These are phyloP conservation scores for Quercus tomentella DNA, from an alignment of 331 rosid species.

Conservation along the genomic window DNA sequence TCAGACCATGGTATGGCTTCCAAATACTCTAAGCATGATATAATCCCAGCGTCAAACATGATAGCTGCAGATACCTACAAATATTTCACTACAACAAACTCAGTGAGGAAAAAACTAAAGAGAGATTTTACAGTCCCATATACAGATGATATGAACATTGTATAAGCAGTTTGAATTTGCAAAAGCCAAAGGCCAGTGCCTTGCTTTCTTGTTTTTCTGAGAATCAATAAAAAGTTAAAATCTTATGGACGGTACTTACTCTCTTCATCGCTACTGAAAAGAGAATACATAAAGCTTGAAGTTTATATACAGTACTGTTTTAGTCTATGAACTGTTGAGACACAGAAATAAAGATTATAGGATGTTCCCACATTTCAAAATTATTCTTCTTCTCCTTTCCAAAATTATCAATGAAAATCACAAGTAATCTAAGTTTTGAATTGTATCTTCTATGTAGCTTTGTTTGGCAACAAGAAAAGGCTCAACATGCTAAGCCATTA, in stretches of 20 bases:
- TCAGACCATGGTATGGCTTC: constrained; percentile 89
- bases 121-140: not conserved
- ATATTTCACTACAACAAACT: constrained; percentile 1
- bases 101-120: not conserved
- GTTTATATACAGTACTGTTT: not conserved
- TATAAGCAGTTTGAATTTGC: not conserved
- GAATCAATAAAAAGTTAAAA: not conserved
- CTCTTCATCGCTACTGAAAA: not conserved
- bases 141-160: not conserved
- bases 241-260: not conserved
- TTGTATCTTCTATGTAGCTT: not conserved
- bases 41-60: constrained; percentile 77
- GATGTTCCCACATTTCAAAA: not conserved
- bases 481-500: not conserved
- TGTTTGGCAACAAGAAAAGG: not conserved
- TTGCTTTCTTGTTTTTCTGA: not conserved
- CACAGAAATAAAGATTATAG: not conserved
- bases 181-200: not conserved
- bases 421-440: not conserved
- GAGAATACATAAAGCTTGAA: not conserved
- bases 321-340: too few species aligned
- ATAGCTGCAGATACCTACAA: constrained; percentile 81
- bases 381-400: not conserved
- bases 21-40: constrained; percentile 69
- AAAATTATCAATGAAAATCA: not conserved